These are phyloP conservation scores for Trametes sp. DNA, from an alignment of 1,284 basidiomycete species.

Conservation along the genomic window DNA sequence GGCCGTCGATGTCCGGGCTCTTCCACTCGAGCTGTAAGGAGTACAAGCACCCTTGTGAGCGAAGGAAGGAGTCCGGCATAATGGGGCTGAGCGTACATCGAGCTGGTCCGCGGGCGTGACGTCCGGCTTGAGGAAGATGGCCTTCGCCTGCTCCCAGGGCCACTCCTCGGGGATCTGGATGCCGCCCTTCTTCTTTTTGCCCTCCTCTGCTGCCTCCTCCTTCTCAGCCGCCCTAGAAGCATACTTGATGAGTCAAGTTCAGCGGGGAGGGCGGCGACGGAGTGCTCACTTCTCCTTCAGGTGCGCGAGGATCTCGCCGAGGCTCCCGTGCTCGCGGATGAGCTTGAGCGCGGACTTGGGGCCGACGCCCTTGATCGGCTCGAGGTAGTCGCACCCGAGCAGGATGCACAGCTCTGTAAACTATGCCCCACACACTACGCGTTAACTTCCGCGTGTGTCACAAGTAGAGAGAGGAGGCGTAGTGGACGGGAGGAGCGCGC, in stretches of 20 bases:
- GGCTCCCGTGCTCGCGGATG: conserved; percentile 84
- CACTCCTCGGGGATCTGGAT: conserved; percentile 90
- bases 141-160: conserved; percentile 96
- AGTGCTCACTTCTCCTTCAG: conserved; percentile 76
- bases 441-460: not conserved
- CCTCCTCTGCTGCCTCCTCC: conserved; percentile 58
- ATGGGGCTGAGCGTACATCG: conserved; percentile 81
- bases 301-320: conserved; percentile 86
- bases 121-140: conserved; percentile 89
- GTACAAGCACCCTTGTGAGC: not conserved
- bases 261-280: not conserved
- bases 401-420: conserved; percentile 98
- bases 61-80: not conserved
- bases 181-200: conserved; percentile 72
- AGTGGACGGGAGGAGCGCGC: conserved; percentile 14
- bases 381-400: conserved; percentile 97
- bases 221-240: conserved; percentile 54
- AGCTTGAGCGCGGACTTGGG: conserved; percentile 97
- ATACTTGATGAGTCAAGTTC: not conserved
- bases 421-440: conserved; percentile 47
- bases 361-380: conserved; percentile 94
- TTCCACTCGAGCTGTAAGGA: conserved; percentile 88
- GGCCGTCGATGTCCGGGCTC: conserved; percentile 90
- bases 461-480: too few relatives aligned
- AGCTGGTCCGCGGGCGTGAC: conserved; percentile 87